Conservation (phyloP, 371 early-diverging fungal species). For the Mucor racemosus region DNA sequence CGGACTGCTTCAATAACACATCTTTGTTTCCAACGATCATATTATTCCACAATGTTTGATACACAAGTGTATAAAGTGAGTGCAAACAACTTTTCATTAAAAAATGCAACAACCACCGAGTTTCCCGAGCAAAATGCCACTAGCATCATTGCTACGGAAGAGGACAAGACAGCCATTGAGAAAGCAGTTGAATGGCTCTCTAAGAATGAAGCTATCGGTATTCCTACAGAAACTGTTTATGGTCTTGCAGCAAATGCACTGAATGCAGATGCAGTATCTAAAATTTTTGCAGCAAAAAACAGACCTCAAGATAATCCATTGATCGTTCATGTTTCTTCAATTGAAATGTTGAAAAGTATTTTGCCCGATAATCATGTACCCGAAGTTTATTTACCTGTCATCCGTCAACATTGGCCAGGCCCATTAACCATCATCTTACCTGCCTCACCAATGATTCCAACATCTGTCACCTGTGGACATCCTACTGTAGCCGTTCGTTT, state of each 20-base stretch:
- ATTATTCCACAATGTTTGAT: constrained; percentile 27
- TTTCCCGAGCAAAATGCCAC: constrained; percentile 31
- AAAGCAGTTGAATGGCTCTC: constrained; percentile 52
- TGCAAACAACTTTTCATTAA: constrained; percentile 19
- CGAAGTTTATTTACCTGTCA: constrained; percentile 63
- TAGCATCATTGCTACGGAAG: constrained; percentile 25
- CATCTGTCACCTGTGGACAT: constrained; percentile 86
- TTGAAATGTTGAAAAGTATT: constrained; percentile 85
- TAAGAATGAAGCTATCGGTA: constrained; percentile 77
- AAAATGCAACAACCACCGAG: constrained; percentile 9
- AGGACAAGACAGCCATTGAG: constrained; percentile 41
- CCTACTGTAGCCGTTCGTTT: constrained; percentile 95
- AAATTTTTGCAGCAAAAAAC: constrained; percentile 93
- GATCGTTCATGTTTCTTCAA: constrained; percentile 95
- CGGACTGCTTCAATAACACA: constrained; percentile 3
- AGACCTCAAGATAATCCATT: constrained; percentile 99
- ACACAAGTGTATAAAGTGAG: constrained; percentile 26
- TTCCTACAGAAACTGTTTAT: constrained; percentile 99
- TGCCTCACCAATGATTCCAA: constrained; percentile 67
- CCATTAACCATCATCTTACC: constrained; percentile 96
- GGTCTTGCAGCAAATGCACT: constrained; percentile 97
- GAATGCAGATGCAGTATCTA: constrained; percentile 68
- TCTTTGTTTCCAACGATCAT: constrained; percentile 17
- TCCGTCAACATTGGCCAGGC: constrained; percentile 95
- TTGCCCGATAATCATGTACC: constrained; percentile 69